Evolutionary conservation across 2,329 filamentous ascomycete genomes (phyloP).

Genomic region (Colletotrichum australisinense): DNA sequence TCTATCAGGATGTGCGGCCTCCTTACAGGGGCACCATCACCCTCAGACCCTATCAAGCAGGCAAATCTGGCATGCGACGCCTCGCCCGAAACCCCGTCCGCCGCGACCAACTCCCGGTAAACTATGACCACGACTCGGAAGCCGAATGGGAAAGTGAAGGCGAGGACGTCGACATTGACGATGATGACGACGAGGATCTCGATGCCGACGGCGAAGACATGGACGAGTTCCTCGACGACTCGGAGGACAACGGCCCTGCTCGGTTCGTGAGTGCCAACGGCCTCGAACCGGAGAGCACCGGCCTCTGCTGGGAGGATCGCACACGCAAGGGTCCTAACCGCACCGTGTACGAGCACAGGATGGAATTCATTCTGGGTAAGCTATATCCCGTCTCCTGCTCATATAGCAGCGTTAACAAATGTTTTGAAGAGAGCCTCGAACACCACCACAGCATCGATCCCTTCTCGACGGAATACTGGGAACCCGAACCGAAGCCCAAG

Average conservation of each 20-base stretch:
- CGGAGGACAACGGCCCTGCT: slow-evolving; percentile 72
- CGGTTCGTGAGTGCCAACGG: slow-evolving; percentile 73
- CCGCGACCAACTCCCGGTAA: slow-evolving; percentile 66
- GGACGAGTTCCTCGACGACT: slow-evolving; percentile 90
- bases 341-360: slow-evolving; percentile 70
- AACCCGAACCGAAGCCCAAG: slow-evolving; percentile 50
- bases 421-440: slow-evolving; percentile 56
- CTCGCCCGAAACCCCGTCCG: slow-evolving; percentile 66
- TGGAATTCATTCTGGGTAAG: slow-evolving; percentile 81
- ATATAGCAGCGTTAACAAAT: slow-evolving; percentile 38
- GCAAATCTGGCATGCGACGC: slow-evolving; percentile 57
- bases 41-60: slow-evolving; percentile 61
- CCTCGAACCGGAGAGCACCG: slow-evolving; percentile 81
- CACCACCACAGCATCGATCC: slow-evolving; percentile 77
- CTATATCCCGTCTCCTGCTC: slow-evolving; percentile 39
- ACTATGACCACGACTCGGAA: slow-evolving; percentile 90
- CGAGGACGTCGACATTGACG: slow-evolving; percentile 75
- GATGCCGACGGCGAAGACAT: slow-evolving; percentile 88
- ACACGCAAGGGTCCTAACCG: slow-evolving; percentile 58
- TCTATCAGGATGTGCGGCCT: slow-evolving; percentile 74
- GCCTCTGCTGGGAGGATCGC: slow-evolving; percentile 83
- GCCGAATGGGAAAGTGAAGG: slow-evolving; percentile 85
- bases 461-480: slow-evolving; percentile 87
- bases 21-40: slow-evolving; percentile 81
- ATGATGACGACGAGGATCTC: slow-evolving; percentile 75